Base-by-base conservation (phyloP, 768 basidiomycete species). In the Sistotremastrum suecicum region DNA sequence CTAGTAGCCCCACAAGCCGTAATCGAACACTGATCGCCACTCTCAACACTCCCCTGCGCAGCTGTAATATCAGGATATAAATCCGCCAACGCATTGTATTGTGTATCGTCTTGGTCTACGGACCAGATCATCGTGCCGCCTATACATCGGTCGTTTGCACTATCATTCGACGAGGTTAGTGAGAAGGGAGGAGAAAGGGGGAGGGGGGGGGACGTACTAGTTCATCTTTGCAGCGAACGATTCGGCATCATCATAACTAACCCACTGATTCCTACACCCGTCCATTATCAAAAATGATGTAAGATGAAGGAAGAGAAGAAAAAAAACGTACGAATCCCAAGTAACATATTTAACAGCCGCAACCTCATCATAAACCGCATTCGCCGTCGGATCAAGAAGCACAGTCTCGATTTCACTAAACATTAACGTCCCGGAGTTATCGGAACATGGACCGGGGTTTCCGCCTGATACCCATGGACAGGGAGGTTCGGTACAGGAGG, bases 391-490 rank as follows among this genome's bases (percentile, higher is more conserved):
- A 12, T 34, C 28, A 6, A 6, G 32, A 32, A 46, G n/a, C 11
- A 46, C 42, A 34, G 20, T 38, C 45, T 46, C 20, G 32, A 46
- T 46, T 32, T 46, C 45, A 12, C 11, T 12, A 11, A 38, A 46
- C 45, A 43, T 45, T 4, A 46, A 34, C 11, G 45, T 46, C 1
- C 45, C 45, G 38, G 39, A 6, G 39, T 46, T 46, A 10, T 32
- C 39, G 5, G 45, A 45, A 40, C 45, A 46, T n/a, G 39, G 10
- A 9, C 45, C 45, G 9, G 42, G 20, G 20, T 20, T 20, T 20
- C 20, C 20, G 20, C 20, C 20, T 20, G 20, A 20, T 1, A 20
- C 20, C 20, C 20, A 47, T 28, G 41, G 34, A 33, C 44, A 45
- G 5, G 35, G 35, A 7, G 44, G 4, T n/a, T 12, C 11, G 6